A percentile compares a stretch with the other conserved stretches of the same genome.
Conservation (phyloP, 345 rosid species). For the Salix arbutifolia region DNA sequence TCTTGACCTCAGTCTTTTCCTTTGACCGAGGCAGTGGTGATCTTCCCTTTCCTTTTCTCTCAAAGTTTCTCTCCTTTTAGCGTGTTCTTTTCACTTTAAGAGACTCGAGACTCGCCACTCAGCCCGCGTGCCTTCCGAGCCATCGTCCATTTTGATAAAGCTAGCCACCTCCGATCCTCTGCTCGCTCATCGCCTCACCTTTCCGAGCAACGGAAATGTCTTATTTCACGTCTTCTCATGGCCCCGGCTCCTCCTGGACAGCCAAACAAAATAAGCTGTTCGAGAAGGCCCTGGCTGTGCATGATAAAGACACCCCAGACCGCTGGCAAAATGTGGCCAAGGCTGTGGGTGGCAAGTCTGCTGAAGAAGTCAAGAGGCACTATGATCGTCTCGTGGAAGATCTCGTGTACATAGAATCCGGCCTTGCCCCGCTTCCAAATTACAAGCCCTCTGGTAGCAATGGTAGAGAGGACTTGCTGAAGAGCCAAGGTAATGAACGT, state of each 20-base stretch:
- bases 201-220: background rate
- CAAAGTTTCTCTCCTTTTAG: slow-evolving; percentile 8
- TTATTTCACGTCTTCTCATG: slow-evolving; percentile 38
- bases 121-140: background rate
- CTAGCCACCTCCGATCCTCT: too few relatives aligned
- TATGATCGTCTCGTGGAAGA: slow-evolving; percentile 83
- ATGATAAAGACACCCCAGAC: slow-evolving; percentile 82
- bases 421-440: slow-evolving; percentile 59
- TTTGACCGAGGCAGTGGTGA: slow-evolving; percentile 22
- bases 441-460: slow-evolving; percentile 40
- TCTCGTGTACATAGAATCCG: slow-evolving; percentile 64
- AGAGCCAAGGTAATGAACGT: slow-evolving; percentile 34
- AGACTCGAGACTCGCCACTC: background rate
- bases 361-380: slow-evolving; percentile 74
- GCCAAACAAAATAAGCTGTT: slow-evolving; percentile 70
- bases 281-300: slow-evolving; percentile 78
- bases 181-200: background rate
- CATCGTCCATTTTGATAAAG: background rate
- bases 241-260: slow-evolving; percentile 61
- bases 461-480: slow-evolving; percentile 34
- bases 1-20: slow-evolving; percentile 39
- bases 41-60: background rate
- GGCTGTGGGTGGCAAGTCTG: slow-evolving; percentile 73
- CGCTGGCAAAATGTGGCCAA: slow-evolving; percentile 90
- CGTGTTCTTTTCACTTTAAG: background rate